These are phyloP conservation scores for Populus nigra DNA, from an alignment of 345 rosid genomes.

Conservation along the genomic window DNA sequence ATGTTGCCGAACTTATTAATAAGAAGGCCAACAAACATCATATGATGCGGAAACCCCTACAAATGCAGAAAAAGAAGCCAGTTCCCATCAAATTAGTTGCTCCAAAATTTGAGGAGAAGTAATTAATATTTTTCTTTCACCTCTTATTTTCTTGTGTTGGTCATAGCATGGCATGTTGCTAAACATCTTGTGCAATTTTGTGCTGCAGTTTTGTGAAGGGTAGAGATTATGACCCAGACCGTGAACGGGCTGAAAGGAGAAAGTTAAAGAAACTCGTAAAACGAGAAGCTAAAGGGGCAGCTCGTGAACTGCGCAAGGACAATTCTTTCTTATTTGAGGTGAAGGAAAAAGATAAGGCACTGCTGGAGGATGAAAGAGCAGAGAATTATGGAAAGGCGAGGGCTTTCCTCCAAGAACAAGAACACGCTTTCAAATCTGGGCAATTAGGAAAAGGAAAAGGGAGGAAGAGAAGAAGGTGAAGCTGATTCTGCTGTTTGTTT, in stretches of 20 bases:
- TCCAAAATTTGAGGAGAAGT: conserved; percentile 86
- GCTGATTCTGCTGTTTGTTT: not conserved
- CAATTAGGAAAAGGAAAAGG: conserved; percentile 87
- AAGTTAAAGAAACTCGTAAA: conserved; percentile 59
- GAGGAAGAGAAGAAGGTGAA: conserved; percentile 50
- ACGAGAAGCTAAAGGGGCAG: conserved; percentile 66
- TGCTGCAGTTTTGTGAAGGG: conserved; percentile 79
- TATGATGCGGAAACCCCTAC: conserved; percentile 60
- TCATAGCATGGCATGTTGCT: not conserved
- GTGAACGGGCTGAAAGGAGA: conserved; percentile 58
- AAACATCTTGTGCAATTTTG: conserved; percentile 11
- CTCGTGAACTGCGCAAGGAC: conserved; percentile 87
- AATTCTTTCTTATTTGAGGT: conserved; percentile 47
- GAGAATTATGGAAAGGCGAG: conserved; percentile 66
- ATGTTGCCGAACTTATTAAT: conserved; percentile 50
- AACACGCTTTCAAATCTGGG: conserved; percentile 81
- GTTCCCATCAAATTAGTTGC: conserved; percentile 59
- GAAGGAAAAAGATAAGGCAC: conserved; percentile 59
- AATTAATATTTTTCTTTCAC: conserved; percentile 13
- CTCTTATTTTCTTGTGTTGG: not conserved
- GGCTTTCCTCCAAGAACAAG: conserved; percentile 94
- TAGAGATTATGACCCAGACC: conserved; percentile 93
- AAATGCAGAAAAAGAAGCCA: conserved; percentile 78
- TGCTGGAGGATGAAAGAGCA: conserved; percentile 51
- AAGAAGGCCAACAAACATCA: conserved; percentile 49